Evolutionary conservation across 2,329 filamentous ascomycete species (phyloP).

Genomic region (Ascomycota sp.): DNA sequence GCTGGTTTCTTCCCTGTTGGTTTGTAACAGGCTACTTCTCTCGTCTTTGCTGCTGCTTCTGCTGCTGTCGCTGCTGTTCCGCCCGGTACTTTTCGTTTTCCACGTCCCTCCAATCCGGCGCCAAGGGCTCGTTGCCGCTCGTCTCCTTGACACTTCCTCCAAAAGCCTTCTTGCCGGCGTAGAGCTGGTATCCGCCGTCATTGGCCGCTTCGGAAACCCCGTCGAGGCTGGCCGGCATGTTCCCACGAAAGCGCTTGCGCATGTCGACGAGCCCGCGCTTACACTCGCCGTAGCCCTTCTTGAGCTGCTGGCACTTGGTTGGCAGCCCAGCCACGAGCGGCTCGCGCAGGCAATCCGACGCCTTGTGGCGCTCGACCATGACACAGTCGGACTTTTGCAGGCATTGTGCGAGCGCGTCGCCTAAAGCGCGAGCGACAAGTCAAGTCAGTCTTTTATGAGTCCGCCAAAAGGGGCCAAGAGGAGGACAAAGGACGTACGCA

Average conservation of each 20-base stretch:
- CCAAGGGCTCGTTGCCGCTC: constrained; percentile 43
- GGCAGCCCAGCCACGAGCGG: constrained; percentile 70
- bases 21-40: no score
- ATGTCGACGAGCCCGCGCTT: constrained; percentile 95
- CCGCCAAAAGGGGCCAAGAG: background rate
- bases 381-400: constrained; percentile 94
- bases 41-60: constrained; percentile 5
- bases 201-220: constrained; percentile 29
- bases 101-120: constrained; percentile 40
- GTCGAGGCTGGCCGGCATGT: constrained; percentile 56
- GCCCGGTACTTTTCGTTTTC: constrained; percentile 39
- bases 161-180: constrained; percentile 58
- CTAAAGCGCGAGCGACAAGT: no score
- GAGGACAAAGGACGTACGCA: constrained; percentile 41
- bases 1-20: no score
- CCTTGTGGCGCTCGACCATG: constrained; percentile 72
- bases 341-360: constrained; percentile 69
- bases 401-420: constrained; percentile 73
- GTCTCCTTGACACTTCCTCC: constrained; percentile 41
- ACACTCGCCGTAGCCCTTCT: constrained; percentile 85
- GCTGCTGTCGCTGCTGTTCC: constrained; percentile 12
- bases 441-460: no score
- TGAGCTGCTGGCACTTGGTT: constrained; percentile 75
- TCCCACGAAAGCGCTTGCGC: constrained; percentile 93
- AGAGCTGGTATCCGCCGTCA: constrained; percentile 55